Conservation (phyloP, 1,284 basidiomycete genomes). For the Cutaneotrichosporon sp. region DNA sequence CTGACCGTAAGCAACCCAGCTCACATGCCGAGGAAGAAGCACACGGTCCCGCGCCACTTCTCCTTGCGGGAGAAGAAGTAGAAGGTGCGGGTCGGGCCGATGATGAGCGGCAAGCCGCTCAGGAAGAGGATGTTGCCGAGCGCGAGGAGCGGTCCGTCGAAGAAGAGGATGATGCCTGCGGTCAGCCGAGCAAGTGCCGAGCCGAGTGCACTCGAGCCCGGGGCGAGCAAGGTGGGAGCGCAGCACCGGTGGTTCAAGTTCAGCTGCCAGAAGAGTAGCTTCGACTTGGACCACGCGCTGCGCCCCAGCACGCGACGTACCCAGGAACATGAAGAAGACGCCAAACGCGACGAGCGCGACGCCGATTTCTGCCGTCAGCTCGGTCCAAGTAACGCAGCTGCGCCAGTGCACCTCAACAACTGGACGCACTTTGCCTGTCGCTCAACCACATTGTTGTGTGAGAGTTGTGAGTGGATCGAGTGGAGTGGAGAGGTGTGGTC, state of each 20-base stretch:
- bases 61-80: slow-evolving; percentile 97
- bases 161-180: slow-evolving; percentile 82
- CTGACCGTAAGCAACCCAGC: too few species aligned
- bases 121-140: slow-evolving; percentile 95
- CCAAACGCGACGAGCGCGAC: slow-evolving; percentile 98
- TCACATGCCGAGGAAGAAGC: slow-evolving; percentile 83
- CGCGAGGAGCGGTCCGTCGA: slow-evolving; percentile 94
- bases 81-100: slow-evolving; percentile 93
- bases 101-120: slow-evolving; percentile 87
- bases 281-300: neutral
- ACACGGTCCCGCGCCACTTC: slow-evolving; percentile 90
- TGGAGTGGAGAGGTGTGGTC: neutral
- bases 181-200: slow-evolving; percentile 1
- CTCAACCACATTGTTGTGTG: slow-evolving; percentile 64
- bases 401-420: neutral
- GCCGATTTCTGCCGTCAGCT: slow-evolving; percentile 71
- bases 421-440: slow-evolving; percentile 64
- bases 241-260: neutral
- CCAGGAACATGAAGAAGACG: slow-evolving; percentile 91
- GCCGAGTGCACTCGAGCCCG: neutral
- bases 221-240: too few species aligned
- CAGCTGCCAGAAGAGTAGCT: neutral
- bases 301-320: slow-evolving; percentile 29
- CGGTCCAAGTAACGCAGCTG: neutral
- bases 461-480: neutral